Conservation (phyloP, 2,329 filamentous ascomycete species). For the Pseudogymnoascus sp. region DNA sequence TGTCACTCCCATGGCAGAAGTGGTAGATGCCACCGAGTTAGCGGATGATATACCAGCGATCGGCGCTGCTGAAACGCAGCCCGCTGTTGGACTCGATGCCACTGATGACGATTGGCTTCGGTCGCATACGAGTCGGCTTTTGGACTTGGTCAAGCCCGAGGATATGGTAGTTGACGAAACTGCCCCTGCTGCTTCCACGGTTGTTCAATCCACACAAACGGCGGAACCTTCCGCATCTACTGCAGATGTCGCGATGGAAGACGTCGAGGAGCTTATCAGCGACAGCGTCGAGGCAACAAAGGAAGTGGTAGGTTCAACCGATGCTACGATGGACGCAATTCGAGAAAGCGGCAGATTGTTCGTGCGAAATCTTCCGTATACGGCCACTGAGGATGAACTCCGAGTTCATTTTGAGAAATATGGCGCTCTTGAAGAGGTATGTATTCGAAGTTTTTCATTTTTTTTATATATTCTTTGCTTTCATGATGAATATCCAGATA, state of each 20-base stretch:
- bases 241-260: constrained; percentile 12
- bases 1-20: constrained; percentile 5
- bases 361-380: constrained; percentile 80
- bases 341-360: constrained; percentile 71
- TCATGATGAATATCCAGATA: constrained; percentile 98
- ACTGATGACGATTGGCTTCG: constrained; percentile 77
- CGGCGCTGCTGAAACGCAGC: constrained; percentile 21
- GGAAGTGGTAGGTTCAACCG: constrained; percentile 16
- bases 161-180: constrained; percentile 41
- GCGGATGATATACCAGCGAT: constrained; percentile 10
- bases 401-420: constrained; percentile 61
- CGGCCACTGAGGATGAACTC: constrained; percentile 68
- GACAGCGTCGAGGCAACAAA: constrained; percentile 10
- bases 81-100: constrained; percentile 25
- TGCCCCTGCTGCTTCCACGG: constrained; percentile 19
- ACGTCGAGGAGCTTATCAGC: constrained; percentile 9
- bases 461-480: constrained; percentile 27
- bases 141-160: constrained; percentile 62
- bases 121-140: constrained; percentile 74
- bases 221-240: constrained; percentile 11
- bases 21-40: constrained; percentile 6
- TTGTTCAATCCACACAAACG: constrained; percentile 12
- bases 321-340: constrained; percentile 49
- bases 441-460: constrained; percentile 30
- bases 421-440: constrained; percentile 81